phyloP scores from a whole-genome alignment of 352 stramenopile genomes.

The Salisapilia sapeloensis region DNA sequence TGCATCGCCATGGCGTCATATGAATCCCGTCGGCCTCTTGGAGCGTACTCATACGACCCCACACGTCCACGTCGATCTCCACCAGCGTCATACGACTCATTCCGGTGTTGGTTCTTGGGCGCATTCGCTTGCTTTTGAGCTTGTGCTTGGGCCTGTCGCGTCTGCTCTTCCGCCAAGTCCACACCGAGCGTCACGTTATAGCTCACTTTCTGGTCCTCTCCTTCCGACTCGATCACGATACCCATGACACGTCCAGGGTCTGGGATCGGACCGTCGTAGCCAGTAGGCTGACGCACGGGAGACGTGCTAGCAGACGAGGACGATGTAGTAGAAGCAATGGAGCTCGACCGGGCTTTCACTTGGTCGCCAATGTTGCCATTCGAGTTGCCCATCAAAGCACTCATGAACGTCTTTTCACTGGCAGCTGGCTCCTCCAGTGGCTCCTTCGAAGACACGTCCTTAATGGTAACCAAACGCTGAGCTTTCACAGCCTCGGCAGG shows the following conservation, averaged over 20 bases:
- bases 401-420: constrained; percentile 25
- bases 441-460: constrained; percentile 16
- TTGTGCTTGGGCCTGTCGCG: no score
- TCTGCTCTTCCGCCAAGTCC: constrained; percentile 43
- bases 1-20: no score
- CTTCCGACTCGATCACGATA: constrained; percentile 23
- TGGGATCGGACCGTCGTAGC: constrained; percentile 47
- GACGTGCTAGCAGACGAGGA: constrained; percentile 11
- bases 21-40: no score
- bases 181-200: constrained; percentile 71
- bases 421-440: constrained; percentile 10
- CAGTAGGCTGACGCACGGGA: constrained; percentile 52
- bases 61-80: no score
- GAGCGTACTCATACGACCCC: no score
- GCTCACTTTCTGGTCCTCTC: constrained; percentile 51
- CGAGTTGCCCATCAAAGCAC: constrained; percentile 23
- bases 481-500: constrained; percentile 32
- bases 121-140: no score
- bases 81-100: no score
- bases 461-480: constrained; percentile 62
- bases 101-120: no score
- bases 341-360: constrained; percentile 4
- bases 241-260: constrained; percentile 71
- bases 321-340: constrained; percentile 13
- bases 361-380: constrained; percentile 6